Evolutionary conservation across 2,329 filamentous ascomycete genomes (phyloP), one percentile per base, ranked within the genome.

Genomic region (Apiospora aurea): DNA sequence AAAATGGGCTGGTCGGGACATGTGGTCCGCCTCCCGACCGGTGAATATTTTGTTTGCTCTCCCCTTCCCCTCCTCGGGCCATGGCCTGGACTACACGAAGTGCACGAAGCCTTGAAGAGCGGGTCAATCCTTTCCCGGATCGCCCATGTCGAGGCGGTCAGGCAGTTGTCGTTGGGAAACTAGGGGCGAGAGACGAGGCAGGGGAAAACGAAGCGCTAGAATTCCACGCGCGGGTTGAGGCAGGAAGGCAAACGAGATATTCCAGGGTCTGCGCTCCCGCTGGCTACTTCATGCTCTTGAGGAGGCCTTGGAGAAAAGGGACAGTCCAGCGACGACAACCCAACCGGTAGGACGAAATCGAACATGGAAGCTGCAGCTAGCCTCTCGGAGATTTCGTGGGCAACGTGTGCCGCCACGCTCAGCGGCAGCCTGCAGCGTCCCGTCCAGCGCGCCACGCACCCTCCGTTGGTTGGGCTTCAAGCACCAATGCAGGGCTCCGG

Each of bases 351-450:
- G 46, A 69, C 68, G 49, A 29, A 69, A 69, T 69, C 68, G 68
- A 69, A 41, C 46, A 53, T 38, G 10, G 41, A 43, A 7, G 41
- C 47, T 53, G 68, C 68, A 69, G 29, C 68, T 69, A 69, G 68
- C 68, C 68, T 69, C 68, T 69, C 68, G 68, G 68, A 69, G 68
- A 69, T 69, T 69, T 69, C 34, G 21, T 69, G 44, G 67, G 44
- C 68, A 69, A 69, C 68, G 68, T 69, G 68, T 57, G 44, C 44
- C 47, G 44, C 44, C 44, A 49, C 67, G 57, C 57, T 41, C 57
- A 69, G 67, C 44, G 34, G 67, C 67, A 34, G 67, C 18, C 67
- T 49, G 67, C 67, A 34, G 67, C n/a, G 44, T 46, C 67, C 67
- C 67, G 67, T 38, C 67, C 47, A 46, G 67, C 34, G 67, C 34